Conservation (phyloP, 2,329 filamentous ascomycete genomes). For the Fusarium sororula region DNA sequence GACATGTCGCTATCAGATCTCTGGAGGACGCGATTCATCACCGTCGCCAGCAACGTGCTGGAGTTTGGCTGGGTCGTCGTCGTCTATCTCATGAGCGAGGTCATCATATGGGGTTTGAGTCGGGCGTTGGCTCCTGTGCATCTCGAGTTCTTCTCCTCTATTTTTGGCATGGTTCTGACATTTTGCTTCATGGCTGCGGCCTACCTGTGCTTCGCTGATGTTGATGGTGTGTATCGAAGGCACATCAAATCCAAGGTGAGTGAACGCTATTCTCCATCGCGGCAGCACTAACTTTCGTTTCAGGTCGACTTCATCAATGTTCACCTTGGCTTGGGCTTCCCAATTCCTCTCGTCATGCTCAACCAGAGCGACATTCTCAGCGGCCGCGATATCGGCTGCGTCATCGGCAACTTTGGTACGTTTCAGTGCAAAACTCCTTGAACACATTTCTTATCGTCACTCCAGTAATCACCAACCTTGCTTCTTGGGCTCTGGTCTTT, state of each 20-base stretch:
- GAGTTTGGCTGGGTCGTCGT: conserved; percentile 46
- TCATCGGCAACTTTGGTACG: conserved; percentile 57
- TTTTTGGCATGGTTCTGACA: conserved; percentile 57
- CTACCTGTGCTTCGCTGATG: conserved; percentile 15
- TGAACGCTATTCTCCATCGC: not conserved
- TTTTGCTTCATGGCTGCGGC: conserved; percentile 48
- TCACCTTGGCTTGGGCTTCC: conserved; percentile 62
- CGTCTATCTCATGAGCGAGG: conserved; percentile 54
- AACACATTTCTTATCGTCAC: conserved; percentile 10
- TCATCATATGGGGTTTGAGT: conserved; percentile 58
- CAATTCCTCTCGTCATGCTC: conserved; percentile 59
- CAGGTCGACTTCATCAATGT: conserved; percentile 61
- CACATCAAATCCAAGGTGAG: conserved; percentile 49
- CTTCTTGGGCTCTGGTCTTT: conserved; percentile 49
- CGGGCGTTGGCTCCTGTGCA: conserved; percentile 44
- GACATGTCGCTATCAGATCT: conserved; percentile 33
- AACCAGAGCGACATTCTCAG: conserved; percentile 47
- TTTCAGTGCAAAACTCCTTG: not conserved
- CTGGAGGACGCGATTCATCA: conserved; percentile 30
- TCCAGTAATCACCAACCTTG: conserved; percentile 48
- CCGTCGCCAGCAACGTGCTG: not conserved
- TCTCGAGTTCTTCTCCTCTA: conserved; percentile 58
- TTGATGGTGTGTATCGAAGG: conserved; percentile 43
- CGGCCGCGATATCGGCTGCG: conserved; percentile 49
- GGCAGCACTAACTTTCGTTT: not conserved